A percentile compares a stretch with the other conserved stretches of the same genome.
phyloP scores from a whole-genome alignment of 352 stramenopile genomes.

The Albugo candida region DNA sequence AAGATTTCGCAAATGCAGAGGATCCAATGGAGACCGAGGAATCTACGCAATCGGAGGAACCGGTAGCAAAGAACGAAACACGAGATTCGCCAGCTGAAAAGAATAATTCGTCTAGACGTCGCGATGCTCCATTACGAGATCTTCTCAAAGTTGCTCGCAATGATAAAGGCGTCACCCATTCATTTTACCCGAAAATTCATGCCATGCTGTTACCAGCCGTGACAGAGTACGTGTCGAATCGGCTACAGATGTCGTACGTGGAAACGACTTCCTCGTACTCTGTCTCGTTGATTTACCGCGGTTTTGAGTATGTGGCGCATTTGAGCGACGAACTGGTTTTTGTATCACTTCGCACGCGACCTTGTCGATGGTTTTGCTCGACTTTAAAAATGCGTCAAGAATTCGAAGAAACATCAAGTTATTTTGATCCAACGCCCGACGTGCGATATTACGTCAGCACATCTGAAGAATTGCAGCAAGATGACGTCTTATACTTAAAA shows the following conservation, averaged over 20 bases:
- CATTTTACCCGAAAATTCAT: conserved; percentile 55
- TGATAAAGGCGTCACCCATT: conserved; percentile 55
- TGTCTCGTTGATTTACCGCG: conserved; percentile 35
- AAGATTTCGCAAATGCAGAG: conserved; percentile 1
- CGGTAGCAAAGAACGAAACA: conserved; percentile 1
- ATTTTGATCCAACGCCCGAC: conserved; percentile 50
- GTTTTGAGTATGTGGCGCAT: conserved; percentile 43
- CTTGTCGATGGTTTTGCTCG: conserved; percentile 49
- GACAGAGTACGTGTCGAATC: conserved; percentile 16
- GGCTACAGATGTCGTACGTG: conserved; percentile 23
- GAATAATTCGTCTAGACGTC: conserved; percentile 4
- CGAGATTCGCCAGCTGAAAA: conserved; percentile 3
- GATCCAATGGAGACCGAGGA: not conserved
- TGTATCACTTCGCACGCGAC: conserved; percentile 32
- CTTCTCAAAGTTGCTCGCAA: conserved; percentile 9
- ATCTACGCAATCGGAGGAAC: conserved; percentile 1
- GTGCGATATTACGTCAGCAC: conserved; percentile 60
- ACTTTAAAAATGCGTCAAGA: conserved; percentile 74
- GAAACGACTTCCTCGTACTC: conserved; percentile 26
- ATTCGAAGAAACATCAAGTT: conserved; percentile 27
- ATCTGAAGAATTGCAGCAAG: conserved; percentile 31
- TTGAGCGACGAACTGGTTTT: conserved; percentile 33
- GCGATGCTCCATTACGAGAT: conserved; percentile 11
- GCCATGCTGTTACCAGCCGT: conserved; percentile 4
- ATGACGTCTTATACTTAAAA: conserved; percentile 19